phyloP scores from a whole-genome alignment of 257 asterid species.

The Forsythia suspensa region DNA sequence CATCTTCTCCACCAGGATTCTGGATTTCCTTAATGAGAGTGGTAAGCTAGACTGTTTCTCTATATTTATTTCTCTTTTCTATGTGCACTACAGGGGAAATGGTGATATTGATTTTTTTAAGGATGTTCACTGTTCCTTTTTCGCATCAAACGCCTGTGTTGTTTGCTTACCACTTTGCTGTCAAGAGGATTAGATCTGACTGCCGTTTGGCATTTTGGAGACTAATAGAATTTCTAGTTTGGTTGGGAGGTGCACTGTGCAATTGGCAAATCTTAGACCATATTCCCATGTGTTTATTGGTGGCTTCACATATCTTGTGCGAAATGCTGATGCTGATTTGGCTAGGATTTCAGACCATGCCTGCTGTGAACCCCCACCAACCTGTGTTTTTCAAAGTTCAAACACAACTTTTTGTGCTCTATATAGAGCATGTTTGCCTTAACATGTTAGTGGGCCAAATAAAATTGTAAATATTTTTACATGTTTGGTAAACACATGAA shows the following conservation, averaged over 20 bases:
- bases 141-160: not conserved
- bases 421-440: not conserved
- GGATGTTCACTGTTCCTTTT: not conserved
- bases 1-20: constrained; percentile 83
- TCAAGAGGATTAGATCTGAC: constrained; percentile 9
- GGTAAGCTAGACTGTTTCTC: constrained; percentile 46
- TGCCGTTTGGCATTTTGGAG: constrained; percentile 12
- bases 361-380: not conserved
- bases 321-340: not conserved
- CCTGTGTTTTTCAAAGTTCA: not conserved
- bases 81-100: not conserved
- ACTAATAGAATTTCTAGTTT: not conserved
- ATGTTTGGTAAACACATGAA: not conserved
- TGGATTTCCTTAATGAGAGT: constrained; percentile 94
- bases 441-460: not conserved
- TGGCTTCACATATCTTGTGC: not conserved
- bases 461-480: no score
- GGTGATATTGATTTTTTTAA: not conserved
- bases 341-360: not conserved
- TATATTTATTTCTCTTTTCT: not conserved
- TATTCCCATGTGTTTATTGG: not conserved
- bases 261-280: not conserved
- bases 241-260: not conserved
- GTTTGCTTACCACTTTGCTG: not conserved
- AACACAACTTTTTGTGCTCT: not conserved